Percentiles rank a stretch among this genome's conserved stretches.
These are phyloP conservation scores for Arthroderma uncinatum DNA, from an alignment of 2,329 filamentous ascomycete genomes.

Conservation along the genomic window DNA sequence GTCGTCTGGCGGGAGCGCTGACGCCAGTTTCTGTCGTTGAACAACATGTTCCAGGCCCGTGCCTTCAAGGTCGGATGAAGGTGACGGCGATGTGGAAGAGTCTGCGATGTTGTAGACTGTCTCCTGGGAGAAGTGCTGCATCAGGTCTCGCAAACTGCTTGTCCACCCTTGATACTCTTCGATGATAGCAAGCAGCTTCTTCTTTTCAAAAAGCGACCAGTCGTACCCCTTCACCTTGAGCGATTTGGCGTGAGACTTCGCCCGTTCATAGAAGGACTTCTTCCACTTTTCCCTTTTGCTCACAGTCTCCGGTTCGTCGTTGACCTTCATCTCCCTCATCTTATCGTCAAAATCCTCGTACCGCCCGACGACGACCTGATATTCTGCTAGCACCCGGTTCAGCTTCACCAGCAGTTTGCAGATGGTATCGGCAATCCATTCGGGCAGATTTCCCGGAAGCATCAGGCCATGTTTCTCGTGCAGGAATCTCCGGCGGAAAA, in stretches of 20 bases:
- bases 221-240: conserved; percentile 22
- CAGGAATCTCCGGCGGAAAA: conserved; percentile 19
- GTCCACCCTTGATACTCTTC: conserved; percentile 23
- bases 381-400: conserved; percentile 19
- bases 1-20: conserved; percentile 16
- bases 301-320: background rate
- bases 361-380: conserved; percentile 16
- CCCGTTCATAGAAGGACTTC: conserved; percentile 18
- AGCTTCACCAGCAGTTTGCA: conserved; percentile 18
- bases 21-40: conserved; percentile 18
- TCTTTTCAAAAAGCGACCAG: conserved; percentile 26
- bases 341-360: conserved; percentile 16
- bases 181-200: conserved; percentile 19
- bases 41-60: conserved; percentile 21
- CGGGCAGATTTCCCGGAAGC: conserved; percentile 17
- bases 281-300: conserved; percentile 15
- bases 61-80: conserved; percentile 7
- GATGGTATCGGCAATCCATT: conserved; percentile 17
- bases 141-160: conserved; percentile 19
- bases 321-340: conserved; percentile 8
- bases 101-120: conserved; percentile 21
- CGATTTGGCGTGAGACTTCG: conserved; percentile 17
- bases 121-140: conserved; percentile 15
- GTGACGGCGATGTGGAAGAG: conserved; percentile 11
- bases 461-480: conserved; percentile 19